Conservation (phyloP, 257 asterid genomes). For the Salvia rosmarinus region DNA sequence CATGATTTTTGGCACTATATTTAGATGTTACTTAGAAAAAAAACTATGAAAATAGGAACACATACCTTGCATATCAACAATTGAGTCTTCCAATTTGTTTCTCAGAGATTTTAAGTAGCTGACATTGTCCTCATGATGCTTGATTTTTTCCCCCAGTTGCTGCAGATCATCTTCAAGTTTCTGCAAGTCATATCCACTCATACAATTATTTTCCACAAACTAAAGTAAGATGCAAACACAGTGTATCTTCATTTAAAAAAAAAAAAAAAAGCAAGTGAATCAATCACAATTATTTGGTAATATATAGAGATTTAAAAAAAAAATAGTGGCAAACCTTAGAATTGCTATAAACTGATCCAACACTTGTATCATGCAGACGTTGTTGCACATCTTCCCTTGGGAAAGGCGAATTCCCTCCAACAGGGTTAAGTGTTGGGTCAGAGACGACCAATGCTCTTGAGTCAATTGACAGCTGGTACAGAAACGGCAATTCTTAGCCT, state of each 20-base stretch:
- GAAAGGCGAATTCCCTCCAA: slow-evolving; percentile 36
- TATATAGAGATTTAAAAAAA: background rate
- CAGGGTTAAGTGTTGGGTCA: slow-evolving; percentile 30
- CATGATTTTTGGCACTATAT: background rate
- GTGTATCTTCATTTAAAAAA: slow-evolving; percentile 3
- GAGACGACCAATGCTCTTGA: slow-evolving; percentile 40
- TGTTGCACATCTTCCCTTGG: slow-evolving; percentile 40
- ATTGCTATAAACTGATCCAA: slow-evolving; percentile 27
- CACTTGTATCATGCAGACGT: slow-evolving; percentile 34
- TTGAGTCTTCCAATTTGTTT: slow-evolving; percentile 56
- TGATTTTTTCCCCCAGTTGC: slow-evolving; percentile 60
- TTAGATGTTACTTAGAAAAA: background rate
- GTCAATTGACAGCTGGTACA: slow-evolving; percentile 34
- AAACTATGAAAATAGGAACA: background rate
- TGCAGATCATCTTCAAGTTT: slow-evolving; percentile 63
- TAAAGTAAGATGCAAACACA: slow-evolving; percentile 6
- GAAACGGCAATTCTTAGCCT: slow-evolving; percentile 17
- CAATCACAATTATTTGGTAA: slow-evolving; percentile 13
- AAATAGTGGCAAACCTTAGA: slow-evolving; percentile 56
- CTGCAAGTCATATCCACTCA: slow-evolving; percentile 45
- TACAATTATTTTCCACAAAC: slow-evolving; percentile 12
- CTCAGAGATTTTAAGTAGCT: slow-evolving; percentile 48
- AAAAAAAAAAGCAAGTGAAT: background rate
- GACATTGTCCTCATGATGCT: slow-evolving; percentile 69
- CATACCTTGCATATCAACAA: slow-evolving; percentile 66